A percentile compares a stretch with the other conserved stretches of the same genome.
Evolutionary conservation across 2,329 filamentous ascomycete species (phyloP).

Genomic region (Nectriaceae sp.): DNA sequence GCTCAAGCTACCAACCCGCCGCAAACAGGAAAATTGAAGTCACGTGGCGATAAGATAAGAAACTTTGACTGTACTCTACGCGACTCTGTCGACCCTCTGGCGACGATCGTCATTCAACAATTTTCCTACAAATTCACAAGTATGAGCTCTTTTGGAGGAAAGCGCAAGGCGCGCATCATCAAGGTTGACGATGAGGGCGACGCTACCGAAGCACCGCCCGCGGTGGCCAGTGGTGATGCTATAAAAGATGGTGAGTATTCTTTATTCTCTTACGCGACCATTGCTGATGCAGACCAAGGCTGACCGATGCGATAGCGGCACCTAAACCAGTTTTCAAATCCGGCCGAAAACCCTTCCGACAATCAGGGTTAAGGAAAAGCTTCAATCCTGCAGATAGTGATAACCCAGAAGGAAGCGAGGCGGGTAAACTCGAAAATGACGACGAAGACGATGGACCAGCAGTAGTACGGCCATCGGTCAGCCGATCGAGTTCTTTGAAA

Average conservation of each 20-base stretch:
- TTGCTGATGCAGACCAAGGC: slow-evolving; percentile 39
- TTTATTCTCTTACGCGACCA: slow-evolving; percentile 20
- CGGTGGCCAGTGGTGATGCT: slow-evolving; percentile 24
- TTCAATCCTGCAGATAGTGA: slow-evolving; percentile 49
- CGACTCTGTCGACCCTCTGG: too few relatives aligned
- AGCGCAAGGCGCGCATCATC: slow-evolving; percentile 76
- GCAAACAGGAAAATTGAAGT: slow-evolving; percentile 29
- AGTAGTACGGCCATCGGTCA: slow-evolving; percentile 50
- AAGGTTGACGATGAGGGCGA: slow-evolving; percentile 69
- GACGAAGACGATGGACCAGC: slow-evolving; percentile 49
- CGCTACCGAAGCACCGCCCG: slow-evolving; percentile 11
- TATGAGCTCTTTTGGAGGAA: slow-evolving; percentile 59
- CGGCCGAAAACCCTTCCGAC: slow-evolving; percentile 55
- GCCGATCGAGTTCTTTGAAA: slow-evolving; percentile 50
- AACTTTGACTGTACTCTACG: slow-evolving; percentile 1
- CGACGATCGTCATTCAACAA: too few relatives aligned
- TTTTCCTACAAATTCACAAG: too few relatives aligned
- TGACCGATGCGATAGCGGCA: slow-evolving; percentile 35
- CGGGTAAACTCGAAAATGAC: slow-evolving; percentile 36
- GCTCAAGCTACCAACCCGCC: slow-evolving; percentile 26
- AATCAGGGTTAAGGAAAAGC: slow-evolving; percentile 59
- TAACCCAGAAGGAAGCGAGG: slow-evolving; percentile 19
- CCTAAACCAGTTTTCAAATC: slow-evolving; percentile 47
- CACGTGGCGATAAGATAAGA: slow-evolving; percentile 54
- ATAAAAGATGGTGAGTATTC: slow-evolving; percentile 41